Percentiles rank a stretch among this genome's conserved stretches.
These are phyloP conservation scores for Lentinula lateritia DNA, from an alignment of 768 basidiomycete species.

Conservation along the genomic window DNA sequence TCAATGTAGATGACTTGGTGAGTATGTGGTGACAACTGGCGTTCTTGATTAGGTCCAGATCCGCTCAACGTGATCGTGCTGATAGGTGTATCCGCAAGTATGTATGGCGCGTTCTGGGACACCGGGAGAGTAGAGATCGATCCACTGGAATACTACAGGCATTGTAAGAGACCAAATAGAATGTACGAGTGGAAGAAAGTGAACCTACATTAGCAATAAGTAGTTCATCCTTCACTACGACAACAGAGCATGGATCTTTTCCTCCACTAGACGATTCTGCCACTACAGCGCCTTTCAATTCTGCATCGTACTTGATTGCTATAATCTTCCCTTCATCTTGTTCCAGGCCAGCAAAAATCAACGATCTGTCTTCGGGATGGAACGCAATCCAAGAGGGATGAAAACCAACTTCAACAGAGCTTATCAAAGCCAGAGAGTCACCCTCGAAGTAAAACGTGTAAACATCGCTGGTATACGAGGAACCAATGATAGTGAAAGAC, in stretches of 20 bases:
- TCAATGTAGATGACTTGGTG: conserved; percentile 62
- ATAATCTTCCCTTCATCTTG: conserved; percentile 60
- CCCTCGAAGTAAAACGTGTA: conserved; percentile 62
- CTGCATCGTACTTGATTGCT: conserved; percentile 51
- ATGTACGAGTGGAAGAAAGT: background rate
- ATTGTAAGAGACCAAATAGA: background rate
- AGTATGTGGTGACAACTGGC: conserved; percentile 72
- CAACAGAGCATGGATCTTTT: conserved; percentile 57
- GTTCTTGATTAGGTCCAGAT: conserved; percentile 55
- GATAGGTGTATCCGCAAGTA: conserved; percentile 27
- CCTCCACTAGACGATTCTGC: conserved; percentile 50
- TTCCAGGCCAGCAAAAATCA: conserved; percentile 66
- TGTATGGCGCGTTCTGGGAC: conserved; percentile 39
- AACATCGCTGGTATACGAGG: conserved; percentile 61
- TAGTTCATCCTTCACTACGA: conserved; percentile 52
- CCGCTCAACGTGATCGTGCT: conserved; percentile 38
- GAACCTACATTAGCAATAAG: conserved; percentile 68
- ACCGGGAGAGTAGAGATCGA: conserved; percentile 52
- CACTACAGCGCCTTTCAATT: conserved; percentile 47
- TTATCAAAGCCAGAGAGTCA: conserved; percentile 37
- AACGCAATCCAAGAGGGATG: conserved; percentile 76
- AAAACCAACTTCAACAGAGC: conserved; percentile 44
- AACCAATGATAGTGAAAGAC: conserved; percentile 42
- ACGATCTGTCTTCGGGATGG: conserved; percentile 47
- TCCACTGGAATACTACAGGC: conserved; percentile 62